Evolutionary conservation across 768 basidiomycete genomes (phyloP), one percentile per base, ranked within the genome.

Genomic region (Boletus tylopilopsis): DNA sequence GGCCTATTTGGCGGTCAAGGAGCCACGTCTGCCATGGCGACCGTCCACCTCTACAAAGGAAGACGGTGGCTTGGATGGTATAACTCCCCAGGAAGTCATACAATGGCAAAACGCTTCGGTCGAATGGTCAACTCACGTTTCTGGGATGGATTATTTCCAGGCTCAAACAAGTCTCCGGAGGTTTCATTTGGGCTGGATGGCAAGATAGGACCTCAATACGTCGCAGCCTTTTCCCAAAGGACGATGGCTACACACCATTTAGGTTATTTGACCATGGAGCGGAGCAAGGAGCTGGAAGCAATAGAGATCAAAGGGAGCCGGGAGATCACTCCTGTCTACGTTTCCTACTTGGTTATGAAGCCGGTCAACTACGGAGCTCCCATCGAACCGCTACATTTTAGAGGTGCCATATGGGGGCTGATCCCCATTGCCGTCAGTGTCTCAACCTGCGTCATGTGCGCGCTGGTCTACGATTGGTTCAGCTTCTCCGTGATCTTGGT

Each of bases 1-100:
- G 70, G 68, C 10, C 63, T 72, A 25, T 70, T 71, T 5, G 71
- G 71, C 1, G 71, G 69, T 3, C 57, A 72, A 23, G 69, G 67
- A 41, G 68, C 71, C 11, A 57, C 72, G 32, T 53, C 65, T 10
- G 67, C 70, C 22, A 71, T 72, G 67, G 55, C 62, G 10, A 62
- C 60, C 4, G 62, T 71, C 21, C 64, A 69, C 38, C 39, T 71
- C 5, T 67, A 58, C 46, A 13, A 45, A 27, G 67, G 68, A 2
- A 55, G 65, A 47, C 61, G 55, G 16, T 72, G 62, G 64, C 53
- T 71, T 6, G 69, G 70, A 1, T 72, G 64, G 65, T 72, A 54
- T 40, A 71, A 71, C 16, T 64, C 70, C 10, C 71, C 71, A 1
- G 70, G 70, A 6, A 64, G 68, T 44, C 64, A 66, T 35, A 52